Conservation (phyloP, 345 rosid species). For the Eucalyptus fibrosa region DNA sequence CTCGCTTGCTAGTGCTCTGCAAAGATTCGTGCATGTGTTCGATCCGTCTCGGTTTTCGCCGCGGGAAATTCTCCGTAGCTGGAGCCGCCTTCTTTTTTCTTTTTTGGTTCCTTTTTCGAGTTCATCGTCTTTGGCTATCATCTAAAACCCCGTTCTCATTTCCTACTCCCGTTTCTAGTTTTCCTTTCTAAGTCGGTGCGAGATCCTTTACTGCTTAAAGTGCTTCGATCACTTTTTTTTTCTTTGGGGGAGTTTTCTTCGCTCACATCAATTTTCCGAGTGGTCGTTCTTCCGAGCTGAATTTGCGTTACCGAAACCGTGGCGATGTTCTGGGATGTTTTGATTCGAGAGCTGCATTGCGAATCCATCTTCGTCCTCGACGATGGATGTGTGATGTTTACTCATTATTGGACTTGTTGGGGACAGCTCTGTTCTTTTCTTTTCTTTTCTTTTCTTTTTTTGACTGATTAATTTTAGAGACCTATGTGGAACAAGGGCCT, state of each 20-base stretch:
- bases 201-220: background rate
- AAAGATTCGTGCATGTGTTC: background rate
- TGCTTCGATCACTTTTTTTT: background rate
- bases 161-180: background rate
- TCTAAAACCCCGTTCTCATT: background rate
- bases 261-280: background rate
- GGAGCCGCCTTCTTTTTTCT: background rate
- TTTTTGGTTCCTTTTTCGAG: background rate
- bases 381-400: background rate
- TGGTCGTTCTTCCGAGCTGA: background rate
- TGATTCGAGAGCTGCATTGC: background rate
- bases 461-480: background rate
- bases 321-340: background rate
- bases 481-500: background rate
- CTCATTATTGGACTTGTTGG: background rate
- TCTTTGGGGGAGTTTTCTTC: background rate
- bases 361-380: background rate
- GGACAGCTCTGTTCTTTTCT: background rate
- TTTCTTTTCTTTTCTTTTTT: background rate
- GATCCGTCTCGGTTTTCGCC: background rate
- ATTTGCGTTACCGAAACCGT: background rate
- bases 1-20: background rate
- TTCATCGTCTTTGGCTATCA: background rate
- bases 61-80: background rate
- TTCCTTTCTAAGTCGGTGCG: background rate